A percentile compares a stretch with the other conserved stretches of the same genome.
Conservation (phyloP, 306 rosid genomes). For the Casuarina cunninghamiana region DNA sequence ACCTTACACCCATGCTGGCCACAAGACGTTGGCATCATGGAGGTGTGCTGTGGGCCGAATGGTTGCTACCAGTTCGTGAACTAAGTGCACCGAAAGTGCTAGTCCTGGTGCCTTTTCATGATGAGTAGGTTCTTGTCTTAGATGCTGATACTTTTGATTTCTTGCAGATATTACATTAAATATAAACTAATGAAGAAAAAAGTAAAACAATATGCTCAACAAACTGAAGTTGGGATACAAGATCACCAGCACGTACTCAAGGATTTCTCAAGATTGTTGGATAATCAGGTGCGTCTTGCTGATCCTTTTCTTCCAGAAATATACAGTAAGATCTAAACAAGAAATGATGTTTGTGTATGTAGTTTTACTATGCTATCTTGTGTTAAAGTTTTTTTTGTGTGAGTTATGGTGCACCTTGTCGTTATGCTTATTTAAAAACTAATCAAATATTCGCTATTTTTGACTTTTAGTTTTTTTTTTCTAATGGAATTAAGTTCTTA, state of each 20-base stretch:
- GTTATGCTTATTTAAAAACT: neutral
- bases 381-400: neutral
- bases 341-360: neutral
- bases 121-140: slow-evolving; percentile 13
- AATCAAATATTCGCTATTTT: neutral
- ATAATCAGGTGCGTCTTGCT: slow-evolving; percentile 66
- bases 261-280: slow-evolving; percentile 97
- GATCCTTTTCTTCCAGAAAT: slow-evolving; percentile 11
- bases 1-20: too few relatives aligned
- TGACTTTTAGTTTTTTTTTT: too few relatives aligned
- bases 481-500: too few relatives aligned
- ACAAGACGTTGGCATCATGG: too few relatives aligned
- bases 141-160: slow-evolving; percentile 18
- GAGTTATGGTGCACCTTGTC: neutral
- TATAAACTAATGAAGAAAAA: slow-evolving; percentile 95
- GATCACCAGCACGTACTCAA: slow-evolving; percentile 87
- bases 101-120: neutral
- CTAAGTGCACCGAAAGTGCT: too few relatives aligned
- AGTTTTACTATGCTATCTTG: neutral
- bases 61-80: too few relatives aligned
- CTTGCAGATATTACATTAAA: slow-evolving; percentile 84
- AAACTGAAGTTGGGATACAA: slow-evolving; percentile 75
- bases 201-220: slow-evolving; percentile 80
- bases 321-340: neutral
- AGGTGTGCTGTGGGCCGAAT: too few relatives aligned